Conservation (phyloP, 345 rosid genomes). For the Eucalyptus polyanthemos region DNA sequence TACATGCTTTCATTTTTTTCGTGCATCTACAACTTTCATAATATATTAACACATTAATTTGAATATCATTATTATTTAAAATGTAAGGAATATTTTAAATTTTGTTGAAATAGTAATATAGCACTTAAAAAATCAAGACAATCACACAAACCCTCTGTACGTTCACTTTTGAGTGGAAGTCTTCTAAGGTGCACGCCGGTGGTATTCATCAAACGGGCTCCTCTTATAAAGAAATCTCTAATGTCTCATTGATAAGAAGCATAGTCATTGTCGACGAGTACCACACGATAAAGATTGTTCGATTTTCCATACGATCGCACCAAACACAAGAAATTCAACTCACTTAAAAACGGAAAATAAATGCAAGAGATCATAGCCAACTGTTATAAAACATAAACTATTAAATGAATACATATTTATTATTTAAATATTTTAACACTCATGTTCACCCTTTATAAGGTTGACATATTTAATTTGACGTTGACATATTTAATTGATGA, state of each 20-base stretch:
- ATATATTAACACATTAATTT: background rate
- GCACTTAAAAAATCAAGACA: background rate
- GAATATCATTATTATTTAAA: no score
- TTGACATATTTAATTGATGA: no score
- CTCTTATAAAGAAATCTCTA: background rate
- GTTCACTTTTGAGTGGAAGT: background rate
- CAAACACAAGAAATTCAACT: background rate
- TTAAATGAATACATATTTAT: no score
- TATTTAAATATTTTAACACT: no score
- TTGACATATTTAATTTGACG: no score
- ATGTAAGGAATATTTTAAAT: no score
- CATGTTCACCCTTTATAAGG: no score
- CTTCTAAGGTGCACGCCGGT: background rate
- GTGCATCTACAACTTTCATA: background rate
- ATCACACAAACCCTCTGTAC: background rate
- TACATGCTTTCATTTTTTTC: background rate
- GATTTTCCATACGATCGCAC: background rate
- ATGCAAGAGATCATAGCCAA: no score
- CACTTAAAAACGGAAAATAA: background rate
- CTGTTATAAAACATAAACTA: no score
- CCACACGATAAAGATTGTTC: background rate
- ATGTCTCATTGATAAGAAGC: background rate
- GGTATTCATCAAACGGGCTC: background rate
- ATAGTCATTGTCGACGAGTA: background rate
- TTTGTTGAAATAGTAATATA: background rate